A percentile compares a stretch with the other conserved stretches of the same genome.
Conservation (phyloP, 2,329 filamentous ascomycete species). For the Alternaria tenuissima region DNA sequence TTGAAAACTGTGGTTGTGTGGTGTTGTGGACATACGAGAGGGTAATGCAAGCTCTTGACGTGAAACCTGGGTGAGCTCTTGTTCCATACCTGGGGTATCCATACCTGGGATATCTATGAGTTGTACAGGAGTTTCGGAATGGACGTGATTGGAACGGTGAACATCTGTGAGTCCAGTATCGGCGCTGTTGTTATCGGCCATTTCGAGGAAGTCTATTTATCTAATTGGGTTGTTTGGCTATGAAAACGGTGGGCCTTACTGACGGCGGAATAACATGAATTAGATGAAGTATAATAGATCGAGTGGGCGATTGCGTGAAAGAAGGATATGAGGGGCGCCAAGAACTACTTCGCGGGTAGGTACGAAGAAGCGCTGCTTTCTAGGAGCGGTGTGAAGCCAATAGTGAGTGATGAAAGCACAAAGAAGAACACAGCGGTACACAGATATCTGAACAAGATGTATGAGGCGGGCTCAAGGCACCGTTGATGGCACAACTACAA, state of each 20-base stretch:
- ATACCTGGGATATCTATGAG: background rate
- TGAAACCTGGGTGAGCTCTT: background rate
- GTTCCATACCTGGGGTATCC: background rate
- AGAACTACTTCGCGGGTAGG: background rate
- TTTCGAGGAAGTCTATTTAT: slow-evolving; percentile 14
- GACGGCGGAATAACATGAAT: background rate
- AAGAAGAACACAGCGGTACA: background rate
- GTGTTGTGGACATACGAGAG: background rate
- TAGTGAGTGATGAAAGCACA: slow-evolving; percentile 3
- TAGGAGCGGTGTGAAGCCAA: background rate
- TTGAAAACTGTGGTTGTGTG: background rate
- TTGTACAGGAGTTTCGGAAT: background rate
- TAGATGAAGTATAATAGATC: background rate
- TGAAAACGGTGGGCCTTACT: slow-evolving; percentile 8
- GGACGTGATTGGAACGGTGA: background rate
- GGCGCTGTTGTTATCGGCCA: slow-evolving; percentile 16
- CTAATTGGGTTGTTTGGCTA: slow-evolving; percentile 5
- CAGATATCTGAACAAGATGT: background rate
- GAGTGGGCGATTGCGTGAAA: background rate
- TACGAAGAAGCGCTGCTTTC: background rate
- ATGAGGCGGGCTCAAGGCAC: background rate
- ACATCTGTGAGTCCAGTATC: background rate
- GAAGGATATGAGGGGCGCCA: slow-evolving; percentile 2
- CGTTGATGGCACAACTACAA: background rate
- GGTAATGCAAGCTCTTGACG: background rate